Conservation (phyloP, 495 filamentous ascomycete genomes). For the Cairneyella variabilis region DNA sequence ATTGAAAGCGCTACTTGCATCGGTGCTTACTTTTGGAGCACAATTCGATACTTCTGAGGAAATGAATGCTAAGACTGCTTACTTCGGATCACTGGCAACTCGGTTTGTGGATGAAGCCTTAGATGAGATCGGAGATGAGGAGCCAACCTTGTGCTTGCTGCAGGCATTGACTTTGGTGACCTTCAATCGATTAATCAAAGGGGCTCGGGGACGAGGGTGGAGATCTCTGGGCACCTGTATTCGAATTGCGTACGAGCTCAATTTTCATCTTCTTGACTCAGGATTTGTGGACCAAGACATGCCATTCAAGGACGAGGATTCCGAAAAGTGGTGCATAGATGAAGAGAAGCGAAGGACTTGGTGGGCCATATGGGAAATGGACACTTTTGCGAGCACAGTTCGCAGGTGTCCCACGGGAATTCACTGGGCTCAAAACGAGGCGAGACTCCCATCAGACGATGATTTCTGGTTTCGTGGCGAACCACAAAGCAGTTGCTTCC, state of each 20-base stretch:
- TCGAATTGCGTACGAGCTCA: constrained; percentile 29
- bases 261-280: constrained; percentile 26
- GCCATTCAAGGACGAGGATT: too few species aligned
- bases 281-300: constrained; percentile 16
- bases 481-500: constrained; percentile 27
- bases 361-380: constrained; percentile 41
- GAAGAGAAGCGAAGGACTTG: constrained; percentile 32
- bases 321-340: constrained; percentile 25
- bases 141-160: constrained; percentile 27
- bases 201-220: constrained; percentile 30
- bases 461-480: constrained; percentile 29
- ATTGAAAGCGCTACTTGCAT: constrained; percentile 26
- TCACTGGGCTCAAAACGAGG: constrained; percentile 28
- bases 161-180: constrained; percentile 27
- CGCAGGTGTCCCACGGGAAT: constrained; percentile 31
- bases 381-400: constrained; percentile 34
- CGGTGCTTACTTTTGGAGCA: constrained; percentile 29
- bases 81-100: constrained; percentile 13
- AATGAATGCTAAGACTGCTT: neutral
- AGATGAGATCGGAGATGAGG: constrained; percentile 25
- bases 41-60: constrained; percentile 6
- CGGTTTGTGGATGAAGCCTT: constrained; percentile 22
- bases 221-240: constrained; percentile 30
- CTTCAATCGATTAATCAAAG: constrained; percentile 27
- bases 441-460: constrained; percentile 27